Conservation (phyloP, 495 filamentous ascomycete genomes). For the Haplographium delicatum region DNA sequence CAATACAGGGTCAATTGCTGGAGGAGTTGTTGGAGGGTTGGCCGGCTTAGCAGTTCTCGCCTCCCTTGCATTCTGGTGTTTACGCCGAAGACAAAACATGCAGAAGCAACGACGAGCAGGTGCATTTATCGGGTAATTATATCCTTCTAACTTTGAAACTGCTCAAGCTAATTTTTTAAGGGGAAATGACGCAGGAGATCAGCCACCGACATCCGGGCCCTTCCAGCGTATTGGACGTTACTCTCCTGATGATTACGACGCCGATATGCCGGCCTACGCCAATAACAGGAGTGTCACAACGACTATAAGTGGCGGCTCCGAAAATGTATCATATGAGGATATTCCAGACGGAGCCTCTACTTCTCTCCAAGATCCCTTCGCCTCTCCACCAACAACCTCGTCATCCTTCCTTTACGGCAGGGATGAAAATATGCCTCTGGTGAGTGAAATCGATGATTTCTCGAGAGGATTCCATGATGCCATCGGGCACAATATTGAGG, state of each 20-base stretch:
- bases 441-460: constrained; percentile 18
- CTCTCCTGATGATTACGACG: constrained; percentile 3
- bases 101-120: constrained; percentile 1
- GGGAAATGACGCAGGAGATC: neutral
- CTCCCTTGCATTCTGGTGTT: neutral
- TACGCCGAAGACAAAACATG: constrained; percentile 8
- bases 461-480: constrained; percentile 8
- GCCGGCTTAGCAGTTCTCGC: constrained; percentile 1
- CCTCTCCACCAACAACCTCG: neutral
- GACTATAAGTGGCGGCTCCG: neutral
- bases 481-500: neutral
- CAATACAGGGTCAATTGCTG: constrained; percentile 9
- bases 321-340: neutral
- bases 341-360: neutral
- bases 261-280: neutral
- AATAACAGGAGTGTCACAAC: neutral
- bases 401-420: neutral
- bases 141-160: neutral
- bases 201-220: constrained; percentile 7
- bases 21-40: constrained; percentile 6
- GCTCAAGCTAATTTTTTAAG: neutral
- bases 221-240: constrained; percentile 11
- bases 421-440: neutral
- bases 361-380: neutral
- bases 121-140: constrained; percentile 8